Conservation (phyloP, 163 green algal species). For the Prototheca stagnorum region DNA sequence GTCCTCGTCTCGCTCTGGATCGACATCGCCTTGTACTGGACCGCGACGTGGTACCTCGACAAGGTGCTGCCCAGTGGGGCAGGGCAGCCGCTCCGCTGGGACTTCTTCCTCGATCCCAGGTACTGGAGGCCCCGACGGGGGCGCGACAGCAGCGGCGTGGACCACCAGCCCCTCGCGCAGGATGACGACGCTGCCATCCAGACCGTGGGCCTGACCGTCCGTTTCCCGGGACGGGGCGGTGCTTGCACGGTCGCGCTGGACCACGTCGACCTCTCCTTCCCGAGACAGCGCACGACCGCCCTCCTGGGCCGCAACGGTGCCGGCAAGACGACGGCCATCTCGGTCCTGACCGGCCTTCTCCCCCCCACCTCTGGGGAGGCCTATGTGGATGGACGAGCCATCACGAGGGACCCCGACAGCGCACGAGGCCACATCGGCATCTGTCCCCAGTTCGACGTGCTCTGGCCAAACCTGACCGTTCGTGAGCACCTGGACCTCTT, state of each 20-base stretch:
- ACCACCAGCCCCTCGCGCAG: background rate
- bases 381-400: too few species aligned
- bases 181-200: background rate
- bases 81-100: background rate
- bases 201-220: background rate
- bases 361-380: too few species aligned
- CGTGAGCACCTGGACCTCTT: slow-evolving; percentile 62
- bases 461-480: slow-evolving; percentile 55
- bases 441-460: slow-evolving; percentile 55
- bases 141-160: background rate
- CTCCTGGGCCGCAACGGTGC: slow-evolving; percentile 60
- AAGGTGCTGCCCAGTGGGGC: slow-evolving; percentile 21
- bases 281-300: background rate
- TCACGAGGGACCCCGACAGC: too few species aligned
- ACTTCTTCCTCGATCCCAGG: background rate
- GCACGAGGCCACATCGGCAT: slow-evolving; percentile 51
- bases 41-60: slow-evolving; percentile 58
- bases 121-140: too few species aligned
- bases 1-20: slow-evolving; percentile 43
- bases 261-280: background rate
- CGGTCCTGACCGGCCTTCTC: slow-evolving; percentile 53
- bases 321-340: slow-evolving; percentile 73
- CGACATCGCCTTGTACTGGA: slow-evolving; percentile 48
- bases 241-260: background rate
- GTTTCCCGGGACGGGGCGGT: too few species aligned